Percentiles rank a stretch among this genome's conserved stretches.
Evolutionary conservation across 495 filamentous ascomycete species (phyloP).

Genomic region (Tuber borchii): DNA sequence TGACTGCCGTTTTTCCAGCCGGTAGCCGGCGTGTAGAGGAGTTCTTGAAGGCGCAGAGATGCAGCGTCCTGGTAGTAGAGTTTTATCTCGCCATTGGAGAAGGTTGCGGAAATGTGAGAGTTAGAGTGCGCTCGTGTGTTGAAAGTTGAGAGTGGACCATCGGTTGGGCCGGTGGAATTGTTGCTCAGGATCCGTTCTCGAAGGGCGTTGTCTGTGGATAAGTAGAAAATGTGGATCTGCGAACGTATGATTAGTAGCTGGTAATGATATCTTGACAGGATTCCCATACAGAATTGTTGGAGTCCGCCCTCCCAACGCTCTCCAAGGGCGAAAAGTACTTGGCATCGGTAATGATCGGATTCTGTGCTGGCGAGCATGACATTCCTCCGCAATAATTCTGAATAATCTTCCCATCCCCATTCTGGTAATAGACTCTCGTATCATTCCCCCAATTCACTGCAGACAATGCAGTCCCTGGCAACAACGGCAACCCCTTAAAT

Average conservation of each 20-base stretch:
- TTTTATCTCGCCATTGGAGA: background rate
- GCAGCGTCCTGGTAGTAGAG: background rate
- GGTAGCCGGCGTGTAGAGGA: background rate
- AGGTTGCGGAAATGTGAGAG: background rate
- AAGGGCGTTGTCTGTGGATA: background rate
- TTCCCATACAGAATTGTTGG: background rate
- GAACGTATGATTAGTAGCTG: background rate
- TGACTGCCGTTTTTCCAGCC: background rate
- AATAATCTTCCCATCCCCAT: background rate
- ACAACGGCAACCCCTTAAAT: background rate
- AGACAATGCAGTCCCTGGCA: background rate
- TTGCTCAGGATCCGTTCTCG: background rate
- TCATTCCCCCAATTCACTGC: background rate
- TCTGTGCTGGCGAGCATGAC: background rate
- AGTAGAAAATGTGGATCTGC: background rate
- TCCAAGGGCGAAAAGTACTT: background rate
- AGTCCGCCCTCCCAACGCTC: background rate
- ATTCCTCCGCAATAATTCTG: background rate
- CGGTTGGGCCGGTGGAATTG: background rate
- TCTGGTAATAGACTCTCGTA: background rate
- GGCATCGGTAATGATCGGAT: background rate
- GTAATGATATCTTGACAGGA: background rate
- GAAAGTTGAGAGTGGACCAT: background rate
- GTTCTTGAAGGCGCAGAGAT: background rate
- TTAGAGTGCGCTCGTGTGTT: background rate